These are phyloP conservation scores for Solanum chacoense DNA, from an alignment of 305 asterid species.

Conservation along the genomic window DNA sequence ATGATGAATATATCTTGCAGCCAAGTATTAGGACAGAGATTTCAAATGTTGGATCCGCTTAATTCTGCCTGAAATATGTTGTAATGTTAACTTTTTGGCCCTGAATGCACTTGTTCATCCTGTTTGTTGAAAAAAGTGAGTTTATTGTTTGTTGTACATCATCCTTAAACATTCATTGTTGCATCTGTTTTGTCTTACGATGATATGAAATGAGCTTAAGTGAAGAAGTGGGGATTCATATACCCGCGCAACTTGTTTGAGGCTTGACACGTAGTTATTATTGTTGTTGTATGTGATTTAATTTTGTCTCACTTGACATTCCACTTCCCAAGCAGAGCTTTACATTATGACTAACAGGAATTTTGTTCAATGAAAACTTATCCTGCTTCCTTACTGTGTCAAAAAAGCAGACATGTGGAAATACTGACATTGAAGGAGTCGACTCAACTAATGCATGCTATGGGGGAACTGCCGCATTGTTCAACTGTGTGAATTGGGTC, in stretches of 20 bases:
- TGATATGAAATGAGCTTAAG: not conserved
- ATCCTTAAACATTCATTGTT: not conserved
- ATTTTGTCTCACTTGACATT: not conserved
- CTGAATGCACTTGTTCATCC: not conserved
- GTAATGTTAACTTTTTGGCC: not conserved
- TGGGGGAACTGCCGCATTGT: constrained; percentile 96
- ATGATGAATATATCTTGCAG: not conserved
- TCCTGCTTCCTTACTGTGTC: constrained; percentile 1
- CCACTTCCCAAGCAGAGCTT: not conserved
- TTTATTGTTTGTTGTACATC: not conserved
- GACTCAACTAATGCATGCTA: constrained; percentile 98
- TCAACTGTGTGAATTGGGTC: constrained; percentile 96
- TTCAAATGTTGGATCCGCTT: not conserved
- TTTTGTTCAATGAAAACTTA: not conserved
- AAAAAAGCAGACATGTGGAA: constrained; percentile 66
- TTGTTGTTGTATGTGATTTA: not conserved
- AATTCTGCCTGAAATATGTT: not conserved
- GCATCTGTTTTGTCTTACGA: not conserved
- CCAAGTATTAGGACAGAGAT: not conserved
- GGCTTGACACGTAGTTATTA: not conserved
- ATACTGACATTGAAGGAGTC: constrained; percentile 95
- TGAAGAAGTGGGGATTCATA: not conserved
- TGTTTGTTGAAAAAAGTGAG: not conserved
- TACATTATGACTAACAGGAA: not conserved
- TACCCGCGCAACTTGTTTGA: not conserved